A percentile compares a stretch with the other conserved stretches of the same genome.
phyloP scores from a whole-genome alignment of 225 moss, liverwort and hornwort genomes.

The Ulota crispa region DNA sequence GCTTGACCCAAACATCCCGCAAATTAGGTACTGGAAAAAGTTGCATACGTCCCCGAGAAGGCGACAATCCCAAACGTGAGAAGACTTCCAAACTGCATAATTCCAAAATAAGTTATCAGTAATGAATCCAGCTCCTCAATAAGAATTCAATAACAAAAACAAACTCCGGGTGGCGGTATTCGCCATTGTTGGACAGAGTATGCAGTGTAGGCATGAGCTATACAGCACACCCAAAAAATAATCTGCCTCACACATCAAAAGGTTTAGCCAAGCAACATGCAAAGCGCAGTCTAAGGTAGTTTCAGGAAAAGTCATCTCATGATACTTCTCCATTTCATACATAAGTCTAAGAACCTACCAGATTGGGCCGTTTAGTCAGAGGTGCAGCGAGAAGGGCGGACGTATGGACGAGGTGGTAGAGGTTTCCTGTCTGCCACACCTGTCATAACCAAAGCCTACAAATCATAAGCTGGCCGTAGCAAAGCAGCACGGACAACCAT shows the following conservation, averaged over 20 bases:
- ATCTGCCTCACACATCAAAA: not conserved
- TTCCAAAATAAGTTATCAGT: slow-evolving; percentile 6
- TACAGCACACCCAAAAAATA: not conserved
- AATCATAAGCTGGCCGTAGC: not conserved
- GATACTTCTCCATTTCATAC: not conserved
- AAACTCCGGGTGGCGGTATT: not conserved
- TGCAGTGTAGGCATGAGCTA: not conserved
- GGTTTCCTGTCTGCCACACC: slow-evolving; percentile 75
- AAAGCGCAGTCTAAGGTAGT: not conserved
- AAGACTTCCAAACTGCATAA: slow-evolving; percentile 80
- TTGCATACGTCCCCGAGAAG: slow-evolving; percentile 84
- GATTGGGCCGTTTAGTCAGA: slow-evolving; percentile 68
- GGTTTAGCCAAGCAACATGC: not conserved
- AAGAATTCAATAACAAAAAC: not conserved
- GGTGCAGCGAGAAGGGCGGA: slow-evolving; percentile 79
- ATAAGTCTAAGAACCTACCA: slow-evolving; percentile 38
- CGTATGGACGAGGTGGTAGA: slow-evolving; percentile 81
- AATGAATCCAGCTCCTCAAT: not conserved
- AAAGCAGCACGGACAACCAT: not conserved
- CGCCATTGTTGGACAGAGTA: not conserved
- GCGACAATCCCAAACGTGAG: slow-evolving; percentile 70
- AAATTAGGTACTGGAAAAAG: not conserved
- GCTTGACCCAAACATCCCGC: not conserved
- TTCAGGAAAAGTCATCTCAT: not conserved
- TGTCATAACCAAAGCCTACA: slow-evolving; percentile 28